Conservation (phyloP, 129 eudicot genomes). For the Centella asiatica region DNA sequence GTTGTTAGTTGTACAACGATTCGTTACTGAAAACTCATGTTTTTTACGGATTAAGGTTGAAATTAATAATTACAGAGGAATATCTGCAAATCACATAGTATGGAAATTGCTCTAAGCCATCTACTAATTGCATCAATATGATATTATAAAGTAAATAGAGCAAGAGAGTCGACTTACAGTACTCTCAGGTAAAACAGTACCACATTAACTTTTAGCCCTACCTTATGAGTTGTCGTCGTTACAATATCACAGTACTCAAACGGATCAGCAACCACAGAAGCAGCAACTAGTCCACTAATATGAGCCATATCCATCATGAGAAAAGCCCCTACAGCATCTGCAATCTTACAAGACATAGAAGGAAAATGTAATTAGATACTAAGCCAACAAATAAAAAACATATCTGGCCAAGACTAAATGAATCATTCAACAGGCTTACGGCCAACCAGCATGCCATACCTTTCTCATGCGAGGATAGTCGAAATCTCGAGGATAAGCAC, state of each 20-base stretch:
- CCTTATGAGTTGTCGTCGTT: constrained; percentile 98
- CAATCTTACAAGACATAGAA: constrained; percentile 40
- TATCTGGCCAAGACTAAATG: neutral
- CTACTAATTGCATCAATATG: neutral
- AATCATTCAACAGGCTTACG: constrained; percentile 12
- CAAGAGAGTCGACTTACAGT: neutral
- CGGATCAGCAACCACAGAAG: constrained; percentile 84
- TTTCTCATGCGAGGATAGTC: constrained; percentile 95
- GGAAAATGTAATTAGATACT: constrained; percentile 9
- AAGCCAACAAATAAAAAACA: constrained; percentile 5
- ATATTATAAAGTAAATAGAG: neutral
- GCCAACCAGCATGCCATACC: constrained; percentile 27
- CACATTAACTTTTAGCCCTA: constrained; percentile 7
- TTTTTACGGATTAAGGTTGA: neutral
- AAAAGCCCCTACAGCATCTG: constrained; percentile 94
- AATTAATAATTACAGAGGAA: neutral
- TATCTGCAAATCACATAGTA: neutral
- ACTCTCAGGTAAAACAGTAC: neutral
- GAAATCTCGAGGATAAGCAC: constrained; percentile 98
- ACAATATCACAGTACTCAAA: constrained; percentile 96
- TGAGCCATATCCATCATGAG: constrained; percentile 99
- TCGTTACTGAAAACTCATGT: too few species aligned
- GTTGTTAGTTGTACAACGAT: too few species aligned
- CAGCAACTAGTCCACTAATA: constrained; percentile 98
- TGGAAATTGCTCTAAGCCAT: too few species aligned